Base-by-base conservation (phyloP, 306 rosid species). In the barrel medic (Medicago truncatula) region DNA sequence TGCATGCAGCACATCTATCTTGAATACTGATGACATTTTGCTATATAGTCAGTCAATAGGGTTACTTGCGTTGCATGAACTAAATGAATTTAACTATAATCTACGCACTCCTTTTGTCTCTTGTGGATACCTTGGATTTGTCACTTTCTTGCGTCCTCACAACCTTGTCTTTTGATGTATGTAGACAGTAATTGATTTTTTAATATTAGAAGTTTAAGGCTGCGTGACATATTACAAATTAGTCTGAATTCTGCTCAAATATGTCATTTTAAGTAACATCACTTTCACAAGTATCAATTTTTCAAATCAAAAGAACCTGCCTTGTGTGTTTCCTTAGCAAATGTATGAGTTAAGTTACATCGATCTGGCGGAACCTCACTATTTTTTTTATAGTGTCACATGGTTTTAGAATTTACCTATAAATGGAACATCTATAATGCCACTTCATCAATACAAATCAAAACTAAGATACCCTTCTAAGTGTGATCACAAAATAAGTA, bases 391-490 rank as follows among this genome's bases (percentile, higher is more conserved):
- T 50, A 40, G 28, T 78, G 52, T 60, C 85, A 70, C 81, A 6
- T 73, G 77, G 21, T 57, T 73, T 54, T 44, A 47, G 54, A 76
- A 25, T 23, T 56, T 56, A 9, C 77, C 80, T 85, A 85, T 87
- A 89, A 83, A 83, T 83, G 83, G 78, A 68, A 40, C 56, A 80
- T 50, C 59, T 74, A 64, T 56, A 28, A 53, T 50, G 67, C 72
- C 74, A 68, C 47, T 77, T 54, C 71, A 70, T 69, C 81, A 53
- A 77, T 63, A 68, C 67, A 74, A 81, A 40, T 68, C 54, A 70
- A 49, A 47, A 34, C 7, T 34, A 34, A 34, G 38, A 34, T 34
- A 34, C 4, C 38, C 7, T 34, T 34, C 38, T 34, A 34, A 34
- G 38, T 0, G 38, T 34, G 38, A 34, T 34, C 38, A 34, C 38